Percentiles rank a stretch among this genome's conserved stretches.
Conservation (phyloP, 129 eudicot species). For the Solidago caesia region DNA sequence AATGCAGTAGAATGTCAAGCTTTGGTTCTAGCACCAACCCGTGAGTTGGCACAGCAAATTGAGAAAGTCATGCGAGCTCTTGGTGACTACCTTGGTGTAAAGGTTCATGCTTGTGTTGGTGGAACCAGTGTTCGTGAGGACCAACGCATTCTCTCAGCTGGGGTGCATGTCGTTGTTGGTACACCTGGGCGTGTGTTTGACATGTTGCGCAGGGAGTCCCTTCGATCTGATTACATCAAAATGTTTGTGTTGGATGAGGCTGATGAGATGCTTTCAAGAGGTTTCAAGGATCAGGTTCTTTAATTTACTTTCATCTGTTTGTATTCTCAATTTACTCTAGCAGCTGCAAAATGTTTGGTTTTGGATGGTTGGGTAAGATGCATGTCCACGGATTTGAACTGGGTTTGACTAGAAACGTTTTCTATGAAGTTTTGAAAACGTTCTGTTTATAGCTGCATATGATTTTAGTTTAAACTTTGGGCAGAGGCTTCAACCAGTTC, state of each 20-base stretch:
- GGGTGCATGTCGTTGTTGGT: slow-evolving; percentile 39
- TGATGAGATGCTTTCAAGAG: slow-evolving; percentile 43
- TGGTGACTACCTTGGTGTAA: slow-evolving; percentile 32
- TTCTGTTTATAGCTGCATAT: no score
- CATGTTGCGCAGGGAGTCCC: slow-evolving; percentile 34
- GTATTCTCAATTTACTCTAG: not conserved
- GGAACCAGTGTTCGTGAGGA: slow-evolving; percentile 38
- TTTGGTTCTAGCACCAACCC: slow-evolving; percentile 29
- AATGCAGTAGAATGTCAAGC: slow-evolving; percentile 23
- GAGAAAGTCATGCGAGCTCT: slow-evolving; percentile 31
- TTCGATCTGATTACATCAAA: slow-evolving; percentile 29
- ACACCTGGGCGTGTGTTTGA: slow-evolving; percentile 39
- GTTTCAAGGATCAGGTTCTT: slow-evolving; percentile 40
- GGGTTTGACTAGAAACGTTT: no score
- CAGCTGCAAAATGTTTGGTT: no score
- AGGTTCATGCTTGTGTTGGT: slow-evolving; percentile 35
- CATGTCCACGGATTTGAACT: no score
- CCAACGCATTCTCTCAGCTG: slow-evolving; percentile 33
- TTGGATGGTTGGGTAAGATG: no score
- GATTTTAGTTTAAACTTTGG: no score
- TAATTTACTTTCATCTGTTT: not conserved
- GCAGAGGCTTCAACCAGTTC: no score
- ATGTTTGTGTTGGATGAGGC: slow-evolving; percentile 41
- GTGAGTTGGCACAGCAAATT: slow-evolving; percentile 29
- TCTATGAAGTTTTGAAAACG: no score